These are phyloP conservation scores for Septoria petroselini DNA, from an alignment of 2,329 filamentous ascomycete species.

Conservation along the genomic window DNA sequence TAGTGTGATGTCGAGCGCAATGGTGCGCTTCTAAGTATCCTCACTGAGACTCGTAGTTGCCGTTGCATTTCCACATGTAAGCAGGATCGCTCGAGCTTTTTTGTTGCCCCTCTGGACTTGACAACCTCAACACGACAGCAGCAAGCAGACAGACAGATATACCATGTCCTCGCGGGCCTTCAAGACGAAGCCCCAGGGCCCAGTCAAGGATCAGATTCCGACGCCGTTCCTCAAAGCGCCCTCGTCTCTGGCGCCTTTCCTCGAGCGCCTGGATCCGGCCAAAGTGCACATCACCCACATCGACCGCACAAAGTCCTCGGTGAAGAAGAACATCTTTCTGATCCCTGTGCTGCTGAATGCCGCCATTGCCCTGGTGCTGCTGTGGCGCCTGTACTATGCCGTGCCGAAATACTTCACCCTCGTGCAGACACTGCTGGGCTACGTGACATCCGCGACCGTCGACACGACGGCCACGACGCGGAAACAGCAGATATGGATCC, in stretches of 20 bases:
- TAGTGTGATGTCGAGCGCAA: no score
- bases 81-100: neutral
- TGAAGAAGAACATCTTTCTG: constrained; percentile 80
- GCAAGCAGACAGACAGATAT: neutral
- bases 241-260: constrained; percentile 61
- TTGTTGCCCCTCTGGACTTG: neutral
- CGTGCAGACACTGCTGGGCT: constrained; percentile 61
- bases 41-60: no score
- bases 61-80: no score
- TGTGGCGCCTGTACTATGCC: constrained; percentile 66
- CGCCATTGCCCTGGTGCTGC: constrained; percentile 61
- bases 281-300: constrained; percentile 84
- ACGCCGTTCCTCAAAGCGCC: constrained; percentile 67
- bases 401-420: constrained; percentile 70
- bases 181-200: constrained; percentile 1
- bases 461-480: constrained; percentile 57
- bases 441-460: constrained; percentile 65
- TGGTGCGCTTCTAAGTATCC: no score
- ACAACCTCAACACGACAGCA: neutral
- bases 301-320: constrained; percentile 64
- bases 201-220: constrained; percentile 22
- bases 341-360: constrained; percentile 77
- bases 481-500: constrained; percentile 54
- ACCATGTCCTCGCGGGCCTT: constrained; percentile 5
- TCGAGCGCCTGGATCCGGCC: constrained; percentile 61